Base-by-base conservation (phyloP, 192 early-diverging fungal species). In the Fimicolochytrium jonesii region DNA sequence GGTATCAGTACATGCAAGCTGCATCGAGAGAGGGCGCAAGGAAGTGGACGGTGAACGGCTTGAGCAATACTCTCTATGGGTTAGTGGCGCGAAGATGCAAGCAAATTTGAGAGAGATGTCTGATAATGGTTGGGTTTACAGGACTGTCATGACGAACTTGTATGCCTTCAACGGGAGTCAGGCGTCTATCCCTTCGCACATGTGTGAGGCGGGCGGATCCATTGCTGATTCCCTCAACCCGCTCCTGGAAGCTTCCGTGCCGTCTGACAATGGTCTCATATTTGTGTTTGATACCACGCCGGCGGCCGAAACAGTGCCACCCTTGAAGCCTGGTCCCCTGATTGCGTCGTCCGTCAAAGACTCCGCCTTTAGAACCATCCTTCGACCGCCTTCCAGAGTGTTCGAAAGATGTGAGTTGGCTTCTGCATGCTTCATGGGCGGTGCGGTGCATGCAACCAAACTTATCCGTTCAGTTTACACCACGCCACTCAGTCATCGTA, bases 1-100 rank as follows among this genome's bases (percentile, higher is more conserved):
- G n/a, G n/a, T n/a, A n/a, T n/a, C n/a, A n/a, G n/a, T 43, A 43
- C 56, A 59, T 59, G 56, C 39, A 59, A 29, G 56, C 4, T 23
- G 2, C 23, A n/a, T n/a, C 11, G 1, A 17, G 28, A 6, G 43
- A 59, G 23, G 22, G 9, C 4, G 56, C 18, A 5, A 11, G 37
- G 41, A 4, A 45, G 20, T 59, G 56, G 56, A 33, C 15, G 2
- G 39, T 42, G 39, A 2, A 7, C 22, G 13, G n/a, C 4, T 17
- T 44, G 11, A 29, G 11, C n/a, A n/a, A n/a, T n/a, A n/a, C n/a
- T n/a, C n/a, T n/a, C n/a, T n/a, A n/a, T n/a, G n/a, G n/a, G n/a
- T n/a, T n/a, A n/a, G n/a, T n/a, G n/a, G n/a, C n/a, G n/a, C n/a
- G n/a, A n/a, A n/a, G n/a, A n/a, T n/a, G n/a, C n/a, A n/a, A n/a